Evolutionary conservation across 495 filamentous ascomycete species (phyloP), one percentile per base, ranked within the genome.

Genomic region (Aspergillus bridgeri): DNA sequence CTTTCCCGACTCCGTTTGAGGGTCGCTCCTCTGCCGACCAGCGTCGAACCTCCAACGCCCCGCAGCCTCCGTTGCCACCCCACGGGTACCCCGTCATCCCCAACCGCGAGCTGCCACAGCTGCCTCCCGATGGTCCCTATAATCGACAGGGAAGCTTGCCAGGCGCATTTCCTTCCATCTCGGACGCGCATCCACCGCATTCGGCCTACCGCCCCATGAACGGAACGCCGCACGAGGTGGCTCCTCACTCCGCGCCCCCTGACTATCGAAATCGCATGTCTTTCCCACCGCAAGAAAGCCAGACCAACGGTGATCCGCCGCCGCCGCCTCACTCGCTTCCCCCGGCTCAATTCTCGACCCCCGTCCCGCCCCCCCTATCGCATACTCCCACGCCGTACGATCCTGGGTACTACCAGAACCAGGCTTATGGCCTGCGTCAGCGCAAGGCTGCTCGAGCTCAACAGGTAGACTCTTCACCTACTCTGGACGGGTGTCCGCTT

Each of bases 381-480:
- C 62, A 66, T 3, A 71, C 73, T 5, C 65, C 69, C 7, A 50
- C 64, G 4, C 61, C 73, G 15, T 72, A 68, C 58, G 73, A 76
- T 42, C 51, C 68, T 0, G 60, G 54, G 21, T 75, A 70, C 48
- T 69, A 73, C 45, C 65, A 64, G 29, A 72, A 65, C 21, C 67
- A 68, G 22, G 60, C 70, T 8, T 75, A 56, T 61, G 67, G 66
- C 17, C 68, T 69, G 5, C 73, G 75, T 11, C 73, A 75, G 45
- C 72, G 76, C 15, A 79, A 75, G 61, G 68, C 76, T 5, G 68
- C 72, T 18, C 65, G 76, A 57, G 76, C 76, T 29, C 64, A 67
- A 48, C 76, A 79, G 70, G 75, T 78, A 67, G 63, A 63, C 56
- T 42, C 8, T 25, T 29, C 20, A 29, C 22, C 20, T 33, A 33